Evolutionary conservation across 257 asterid genomes (phyloP), one percentile per base, ranked within the genome.

Genomic region (Phtheirospermum japonicum): DNA sequence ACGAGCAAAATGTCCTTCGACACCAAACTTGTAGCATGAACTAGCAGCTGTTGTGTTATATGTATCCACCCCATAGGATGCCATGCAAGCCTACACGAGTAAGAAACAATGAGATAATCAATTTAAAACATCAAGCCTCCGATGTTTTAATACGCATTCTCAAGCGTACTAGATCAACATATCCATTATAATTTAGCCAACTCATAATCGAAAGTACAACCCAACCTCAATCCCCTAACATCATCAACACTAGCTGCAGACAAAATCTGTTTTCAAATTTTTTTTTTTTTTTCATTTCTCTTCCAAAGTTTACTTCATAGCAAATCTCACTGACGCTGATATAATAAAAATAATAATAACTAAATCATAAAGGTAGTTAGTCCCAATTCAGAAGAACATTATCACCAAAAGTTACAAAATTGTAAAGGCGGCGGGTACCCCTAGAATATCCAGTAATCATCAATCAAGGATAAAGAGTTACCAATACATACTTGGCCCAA

Each of bases 1-100:
- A 60, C 99, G 99, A 66, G 95, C 95, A 80, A 86, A 89, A 75
- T 89, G 99, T 5, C 97, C 99, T 49, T 53, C 83, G 32, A 70
- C 68, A 43, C 96, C 98, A 40, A 96, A 88, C 69, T 74, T 80
- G 73, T 67, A 91, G 80, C 98, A 91, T 48, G 90, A 77, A 81
- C 66, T 65, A 32, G 64, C 75, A 31, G 72, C 54, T 43, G 64
- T 66, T 4, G 43, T 43, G 68, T 42, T 80, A 56, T 76, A 70
- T 9, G 76, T 70, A 72, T 78, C 83, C 49, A 74, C 49, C 7
- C 49, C 73, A 28, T 39, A 58, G 40, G 54, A 48, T 20, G 32
- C 69, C 82, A 26, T 50, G 75, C 94, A 86, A 55, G 89, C 86
- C 96, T 88, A 83, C 70, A 73, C 37, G 16, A 65, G 49, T 14